phyloP scores from a whole-genome alignment of 2,329 filamentous ascomycete genomes.

The Aureobasidium namibiae region DNA sequence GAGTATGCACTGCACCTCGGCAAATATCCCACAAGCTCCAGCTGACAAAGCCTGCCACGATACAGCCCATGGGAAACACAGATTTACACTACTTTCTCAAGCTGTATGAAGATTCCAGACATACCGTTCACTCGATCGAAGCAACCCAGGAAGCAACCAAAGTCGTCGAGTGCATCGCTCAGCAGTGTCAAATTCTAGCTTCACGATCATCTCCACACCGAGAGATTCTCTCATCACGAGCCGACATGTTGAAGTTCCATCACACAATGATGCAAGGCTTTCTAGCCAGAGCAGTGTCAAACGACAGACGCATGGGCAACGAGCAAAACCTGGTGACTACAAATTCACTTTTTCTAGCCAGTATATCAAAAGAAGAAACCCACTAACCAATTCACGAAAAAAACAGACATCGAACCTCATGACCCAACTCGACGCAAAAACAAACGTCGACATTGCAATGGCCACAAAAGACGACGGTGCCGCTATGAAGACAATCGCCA shows the following conservation, averaged over 20 bases:
- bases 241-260: background rate
- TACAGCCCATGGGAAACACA: background rate
- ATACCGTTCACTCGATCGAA: background rate
- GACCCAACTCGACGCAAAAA: slow-evolving; percentile 29
- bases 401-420: slow-evolving; percentile 30
- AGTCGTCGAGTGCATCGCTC: background rate
- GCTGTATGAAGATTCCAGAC: background rate
- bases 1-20: background rate
- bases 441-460: background rate
- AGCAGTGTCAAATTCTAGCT: background rate
- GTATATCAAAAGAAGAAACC: background rate
- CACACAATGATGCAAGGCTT: slow-evolving; percentile 3
- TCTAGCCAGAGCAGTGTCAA: background rate
- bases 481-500: slow-evolving; percentile 33
- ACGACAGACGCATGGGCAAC: slow-evolving; percentile 2
- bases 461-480: slow-evolving; percentile 28
- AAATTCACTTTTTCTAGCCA: background rate
- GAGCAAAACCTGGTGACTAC: slow-evolving; percentile 1
- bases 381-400: too few species aligned
- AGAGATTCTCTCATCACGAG: background rate
- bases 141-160: background rate
- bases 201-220: background rate
- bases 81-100: background rate
- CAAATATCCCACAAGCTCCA: background rate
- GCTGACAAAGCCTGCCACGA: background rate